Base-by-base conservation (phyloP, 2,329 filamentous ascomycete species). In the Didymella segeticola region DNA sequence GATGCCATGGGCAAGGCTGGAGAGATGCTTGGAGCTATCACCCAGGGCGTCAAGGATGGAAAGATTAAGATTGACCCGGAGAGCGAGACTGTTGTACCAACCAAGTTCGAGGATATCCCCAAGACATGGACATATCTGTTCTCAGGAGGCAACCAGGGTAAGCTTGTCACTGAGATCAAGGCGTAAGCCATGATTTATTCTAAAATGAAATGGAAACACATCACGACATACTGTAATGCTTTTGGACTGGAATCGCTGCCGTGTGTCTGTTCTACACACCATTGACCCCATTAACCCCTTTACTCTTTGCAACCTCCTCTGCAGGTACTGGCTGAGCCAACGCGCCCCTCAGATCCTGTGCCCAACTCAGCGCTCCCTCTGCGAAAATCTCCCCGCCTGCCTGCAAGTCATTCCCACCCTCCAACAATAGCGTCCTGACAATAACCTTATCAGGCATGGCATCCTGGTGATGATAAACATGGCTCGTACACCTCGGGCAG, bases 81-180 rank as follows among this genome's bases (percentile, higher is more conserved):
- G 49, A 77, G 68, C 39, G 79, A 82, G 73, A 81, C 78, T 22
- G 63, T 82, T 5, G 75, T 82, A 3, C 70, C 76, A 31, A 74
- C 76, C 0, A 69, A 65, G 49, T 82, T 82, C 60, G 80, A 82
- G 60, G 77, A 80, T 48, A 64, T 82, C 8, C 80, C 79, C 2
- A 75, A 75, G 66, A 80, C 78, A 20, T 82, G 80, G 80, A 64
- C 74, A 60, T 72, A 75, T 71, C 61, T 82, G 59, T 82, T 82
- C 53, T 66, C 74, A 10, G 80, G 80, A 2, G 74, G 65, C 1
- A 81, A 81, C 60, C 76, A 71, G 41, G 79, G 79, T 15, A 82
- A 82, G 70, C 66, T 81, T 47, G 62, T 79, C 36, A 81, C 79
- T 15, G 64, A 76, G 57, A 48, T 73, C 23, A 41, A 45, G 39